phyloP scores from a whole-genome alignment of 345 rosid species.

The Euphorbia pulcherrima region DNA sequence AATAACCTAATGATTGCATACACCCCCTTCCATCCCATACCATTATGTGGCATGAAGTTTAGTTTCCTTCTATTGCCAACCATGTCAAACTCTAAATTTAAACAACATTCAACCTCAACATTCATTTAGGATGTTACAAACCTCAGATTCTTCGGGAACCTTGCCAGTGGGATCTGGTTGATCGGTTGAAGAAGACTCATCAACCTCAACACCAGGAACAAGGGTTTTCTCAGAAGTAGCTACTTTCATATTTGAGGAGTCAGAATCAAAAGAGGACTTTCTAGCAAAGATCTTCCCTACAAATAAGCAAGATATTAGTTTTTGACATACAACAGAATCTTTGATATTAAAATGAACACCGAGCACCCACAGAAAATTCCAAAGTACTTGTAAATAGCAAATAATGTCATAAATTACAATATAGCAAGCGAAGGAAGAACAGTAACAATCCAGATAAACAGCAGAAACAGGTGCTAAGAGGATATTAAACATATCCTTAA shows the following conservation, averaged over 20 bases:
- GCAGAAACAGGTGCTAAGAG: neutral
- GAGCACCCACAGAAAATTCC: neutral
- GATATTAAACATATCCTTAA: no score
- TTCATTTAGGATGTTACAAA: constrained; percentile 22
- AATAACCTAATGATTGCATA: neutral
- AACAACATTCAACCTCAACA: neutral
- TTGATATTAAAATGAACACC: neutral
- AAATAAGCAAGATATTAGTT: constrained; percentile 41
- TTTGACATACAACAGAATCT: neutral
- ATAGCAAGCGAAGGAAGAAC: neutral
- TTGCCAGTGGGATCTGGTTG: constrained; percentile 37
- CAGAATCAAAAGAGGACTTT: constrained; percentile 57
- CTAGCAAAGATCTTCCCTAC: constrained; percentile 70
- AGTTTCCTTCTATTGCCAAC: neutral
- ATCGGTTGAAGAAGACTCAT: constrained; percentile 42
- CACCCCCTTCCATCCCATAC: neutral
- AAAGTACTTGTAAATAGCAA: neutral
- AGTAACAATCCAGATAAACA: neutral
- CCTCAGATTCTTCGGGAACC: constrained; percentile 49
- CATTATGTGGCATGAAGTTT: neutral
- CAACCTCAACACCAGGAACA: constrained; percentile 48
- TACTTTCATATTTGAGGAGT: constrained; percentile 46
- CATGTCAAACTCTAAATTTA: constrained; percentile 2
- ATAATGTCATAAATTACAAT: neutral
- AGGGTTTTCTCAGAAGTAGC: constrained; percentile 59